Conservation (phyloP, 2,329 filamentous ascomycete species). For the Rosellinia necatrix region DNA sequence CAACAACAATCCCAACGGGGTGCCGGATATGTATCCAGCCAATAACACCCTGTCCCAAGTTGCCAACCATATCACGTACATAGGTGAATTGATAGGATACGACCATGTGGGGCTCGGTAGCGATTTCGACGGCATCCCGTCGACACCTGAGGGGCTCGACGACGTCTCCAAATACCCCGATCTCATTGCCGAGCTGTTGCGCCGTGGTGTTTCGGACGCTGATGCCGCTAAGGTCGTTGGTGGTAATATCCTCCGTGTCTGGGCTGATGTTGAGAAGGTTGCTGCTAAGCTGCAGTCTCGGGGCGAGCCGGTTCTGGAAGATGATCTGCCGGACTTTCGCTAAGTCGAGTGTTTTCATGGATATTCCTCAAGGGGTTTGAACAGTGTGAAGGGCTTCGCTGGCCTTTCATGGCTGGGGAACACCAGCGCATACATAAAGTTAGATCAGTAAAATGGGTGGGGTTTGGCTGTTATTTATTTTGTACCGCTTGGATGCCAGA, state of each 20-base stretch:
- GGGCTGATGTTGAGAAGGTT: constrained; percentile 77
- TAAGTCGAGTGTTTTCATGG: background rate
- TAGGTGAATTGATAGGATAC: constrained; percentile 82
- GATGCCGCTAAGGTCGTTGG: constrained; percentile 79
- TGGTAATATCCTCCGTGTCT: constrained; percentile 81
- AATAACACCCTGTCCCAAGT: constrained; percentile 79
- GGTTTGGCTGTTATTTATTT: too few species aligned
- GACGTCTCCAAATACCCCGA: constrained; percentile 85
- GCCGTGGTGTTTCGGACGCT: constrained; percentile 71
- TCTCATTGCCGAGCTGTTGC: constrained; percentile 75
- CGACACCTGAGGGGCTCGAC: constrained; percentile 73
- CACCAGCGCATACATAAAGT: too few species aligned
- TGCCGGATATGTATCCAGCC: constrained; percentile 69
- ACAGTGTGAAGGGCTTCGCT: background rate
- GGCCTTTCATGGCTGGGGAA: too few species aligned
- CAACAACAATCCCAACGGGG: constrained; percentile 60
- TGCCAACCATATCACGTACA: constrained; percentile 78
- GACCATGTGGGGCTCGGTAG: constrained; percentile 87
- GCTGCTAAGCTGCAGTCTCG: constrained; percentile 66
- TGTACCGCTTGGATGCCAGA: too few species aligned
- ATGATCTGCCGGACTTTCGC: constrained; percentile 47
- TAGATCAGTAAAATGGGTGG: too few species aligned
- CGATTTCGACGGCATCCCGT: constrained; percentile 81
- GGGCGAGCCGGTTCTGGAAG: constrained; percentile 59
- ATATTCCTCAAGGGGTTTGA: background rate